Evolutionary conservation across 352 stramenopile species (phyloP), one percentile per base, ranked within the genome.

Genomic region (Pythium chondricola): DNA sequence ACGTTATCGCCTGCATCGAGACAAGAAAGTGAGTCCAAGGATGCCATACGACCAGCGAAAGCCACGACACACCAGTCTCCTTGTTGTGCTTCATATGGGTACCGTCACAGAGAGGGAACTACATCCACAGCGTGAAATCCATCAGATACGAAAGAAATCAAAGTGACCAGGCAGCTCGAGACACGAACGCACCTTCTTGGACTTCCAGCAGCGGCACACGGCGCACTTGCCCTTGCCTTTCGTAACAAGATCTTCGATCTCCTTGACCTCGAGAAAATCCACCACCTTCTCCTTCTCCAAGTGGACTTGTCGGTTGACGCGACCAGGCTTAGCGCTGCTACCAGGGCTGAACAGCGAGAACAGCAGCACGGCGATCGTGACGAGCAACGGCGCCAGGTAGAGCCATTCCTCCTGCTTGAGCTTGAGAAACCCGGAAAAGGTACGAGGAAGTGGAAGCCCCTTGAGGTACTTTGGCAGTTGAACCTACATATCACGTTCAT

Each of bases 41-140:
- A 13, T 33, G 29, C 7, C 29, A 33, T 8, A 13, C 29, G 8
- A 13, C 29, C 29, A 33, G 29, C 29, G 13, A 33, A 13, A 13
- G 13, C 29, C 13, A 33, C 29, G 35, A 52, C 53, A 27, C 25
- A 64, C 53, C 79, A 33, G 79, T 90, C 54, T 88, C 71, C 56
- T 93, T 90, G 78, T 93, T 93, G 69, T 93, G 82, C 67, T 93
- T 88, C 51, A 77, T 65, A 74, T 93, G 82, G 41, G 63, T 50
- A 24, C 82, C 78, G 40, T 90, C 82, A 52, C 82, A 93, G 59
- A 75, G 75, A 6, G 82, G 82, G 59, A 93, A 93, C 65, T 78
- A 58, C 31, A 54, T 7, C 17, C 29, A 39, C 11, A 47, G 17
- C 35, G n/a, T 18, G n/a, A n/a, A n/a, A n/a, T n/a, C n/a, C n/a